A percentile compares a stretch with the other conserved stretches of the same genome.
Evolutionary conservation across 2,329 filamentous ascomycete species (phyloP).

Genomic region (Leptographium wingfieldii): DNA sequence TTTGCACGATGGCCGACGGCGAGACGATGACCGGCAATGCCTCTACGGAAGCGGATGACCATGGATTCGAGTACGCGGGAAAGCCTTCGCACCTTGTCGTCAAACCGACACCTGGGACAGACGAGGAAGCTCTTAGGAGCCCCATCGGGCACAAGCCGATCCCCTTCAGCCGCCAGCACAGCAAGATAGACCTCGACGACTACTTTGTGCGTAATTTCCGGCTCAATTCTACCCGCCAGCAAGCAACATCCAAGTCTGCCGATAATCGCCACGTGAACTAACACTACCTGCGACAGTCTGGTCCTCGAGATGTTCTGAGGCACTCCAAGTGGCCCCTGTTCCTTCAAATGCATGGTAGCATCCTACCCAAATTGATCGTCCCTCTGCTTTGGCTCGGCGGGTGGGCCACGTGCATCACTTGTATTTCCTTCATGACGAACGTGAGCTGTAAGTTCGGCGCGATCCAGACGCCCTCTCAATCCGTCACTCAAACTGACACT

Average conservation of each 20-base stretch:
- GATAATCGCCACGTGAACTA: neutral
- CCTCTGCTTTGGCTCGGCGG: constrained; percentile 48
- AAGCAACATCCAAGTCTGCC: neutral
- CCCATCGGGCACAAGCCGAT: constrained; percentile 17
- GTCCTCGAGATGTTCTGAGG: constrained; percentile 55
- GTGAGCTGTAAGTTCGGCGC: constrained; percentile 16
- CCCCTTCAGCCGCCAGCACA: constrained; percentile 21
- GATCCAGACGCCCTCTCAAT: too few species aligned
- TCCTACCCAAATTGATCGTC: constrained; percentile 58
- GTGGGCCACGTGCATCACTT: constrained; percentile 56
- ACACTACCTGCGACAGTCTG: constrained; percentile 15
- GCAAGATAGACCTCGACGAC: constrained; percentile 27
- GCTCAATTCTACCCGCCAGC: neutral
- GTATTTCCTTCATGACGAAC: constrained; percentile 5
- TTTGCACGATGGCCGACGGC: neutral
- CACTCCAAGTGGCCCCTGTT: constrained; percentile 73
- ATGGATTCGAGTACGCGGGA: neutral
- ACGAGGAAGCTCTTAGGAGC: neutral
- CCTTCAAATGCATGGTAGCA: constrained; percentile 62
- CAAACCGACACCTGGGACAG: neutral
- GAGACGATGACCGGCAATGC: neutral
- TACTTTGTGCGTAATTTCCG: constrained; percentile 26
- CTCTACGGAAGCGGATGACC: neutral
- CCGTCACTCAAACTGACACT: neutral
- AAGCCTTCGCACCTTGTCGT: neutral